Conservation (phyloP, 352 stramenopile species). For the Pythium plurisporium region DNA sequence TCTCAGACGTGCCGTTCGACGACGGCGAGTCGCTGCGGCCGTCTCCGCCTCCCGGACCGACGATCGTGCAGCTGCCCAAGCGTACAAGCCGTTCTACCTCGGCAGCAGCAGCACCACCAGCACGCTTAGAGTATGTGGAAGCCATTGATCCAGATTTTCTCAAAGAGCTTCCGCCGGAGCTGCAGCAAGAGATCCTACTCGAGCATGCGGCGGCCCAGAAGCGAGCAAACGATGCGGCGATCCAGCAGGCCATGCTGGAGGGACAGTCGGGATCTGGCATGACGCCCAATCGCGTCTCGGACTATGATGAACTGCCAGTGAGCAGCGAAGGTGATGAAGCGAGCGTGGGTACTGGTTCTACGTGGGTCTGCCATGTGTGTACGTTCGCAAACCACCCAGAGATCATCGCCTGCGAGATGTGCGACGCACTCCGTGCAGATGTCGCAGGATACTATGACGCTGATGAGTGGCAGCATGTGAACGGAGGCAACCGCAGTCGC, state of each 20-base stretch:
- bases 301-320: neutral
- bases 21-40: conserved; percentile 14
- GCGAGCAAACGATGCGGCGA: conserved; percentile 23
- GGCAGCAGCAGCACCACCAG: neutral
- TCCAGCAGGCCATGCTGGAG: conserved; percentile 15
- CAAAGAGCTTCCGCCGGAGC: conserved; percentile 44
- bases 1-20: conserved; percentile 17
- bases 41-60: neutral
- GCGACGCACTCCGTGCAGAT: conserved; percentile 38
- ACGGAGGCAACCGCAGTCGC: neutral
- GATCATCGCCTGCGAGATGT: conserved; percentile 64
- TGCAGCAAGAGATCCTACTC: conserved; percentile 49
- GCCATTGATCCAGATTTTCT: conserved; percentile 47
- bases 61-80: conserved; percentile 21
- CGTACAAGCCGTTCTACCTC: neutral
- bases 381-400: conserved; percentile 79
- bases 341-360: neutral
- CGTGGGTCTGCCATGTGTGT: conserved; percentile 69
- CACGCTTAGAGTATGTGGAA: neutral
- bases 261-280: neutral
- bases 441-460: conserved; percentile 19
- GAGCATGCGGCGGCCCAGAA: conserved; percentile 19
- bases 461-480: conserved; percentile 1
- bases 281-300: neutral
- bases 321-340: conserved; percentile 1